Conservation (phyloP, 352 stramenopile genomes). For the Phytophthora sojae region DNA sequence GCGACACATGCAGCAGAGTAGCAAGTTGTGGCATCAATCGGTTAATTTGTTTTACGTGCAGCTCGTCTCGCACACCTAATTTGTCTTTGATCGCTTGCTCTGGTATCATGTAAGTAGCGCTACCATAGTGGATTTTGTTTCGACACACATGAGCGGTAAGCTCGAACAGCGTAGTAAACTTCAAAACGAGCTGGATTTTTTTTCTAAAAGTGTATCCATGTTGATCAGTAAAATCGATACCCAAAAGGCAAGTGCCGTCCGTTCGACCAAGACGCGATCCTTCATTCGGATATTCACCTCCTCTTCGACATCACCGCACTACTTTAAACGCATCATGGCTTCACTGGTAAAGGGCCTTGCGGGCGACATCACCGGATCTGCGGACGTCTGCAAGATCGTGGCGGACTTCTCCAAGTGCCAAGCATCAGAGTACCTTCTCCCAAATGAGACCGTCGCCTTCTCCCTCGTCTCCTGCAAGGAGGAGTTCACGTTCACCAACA, state of each 20-base stretch:
- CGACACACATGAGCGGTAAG: too few species aligned
- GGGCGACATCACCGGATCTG: constrained; percentile 54
- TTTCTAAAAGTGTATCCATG: too few species aligned
- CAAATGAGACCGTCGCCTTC: constrained; percentile 60
- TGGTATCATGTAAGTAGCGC: too few species aligned
- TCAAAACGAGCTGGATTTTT: too few species aligned
- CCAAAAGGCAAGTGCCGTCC: constrained; percentile 14
- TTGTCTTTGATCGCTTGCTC: too few species aligned
- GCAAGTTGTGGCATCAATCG: too few species aligned
- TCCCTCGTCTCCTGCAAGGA: constrained; percentile 61
- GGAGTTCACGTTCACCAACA: constrained; percentile 75
- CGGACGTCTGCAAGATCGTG: constrained; percentile 61
- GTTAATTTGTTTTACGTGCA: too few species aligned
- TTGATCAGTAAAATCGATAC: too few species aligned
- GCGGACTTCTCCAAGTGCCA: constrained; percentile 55
- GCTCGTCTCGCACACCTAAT: too few species aligned
- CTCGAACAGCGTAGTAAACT: too few species aligned
- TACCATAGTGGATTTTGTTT: too few species aligned
- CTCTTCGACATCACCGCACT: neutral
- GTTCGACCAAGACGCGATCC: neutral
- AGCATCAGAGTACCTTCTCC: constrained; percentile 58
- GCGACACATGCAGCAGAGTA: too few species aligned
- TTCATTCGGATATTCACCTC: constrained; percentile 9
- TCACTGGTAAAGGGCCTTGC: constrained; percentile 59
- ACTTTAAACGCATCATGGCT: constrained; percentile 16